Evolutionary conservation across 1,139 yeast genomes (phyloP), one percentile per base, ranked within the genome.

Genomic region (Suhomyces taliae): DNA sequence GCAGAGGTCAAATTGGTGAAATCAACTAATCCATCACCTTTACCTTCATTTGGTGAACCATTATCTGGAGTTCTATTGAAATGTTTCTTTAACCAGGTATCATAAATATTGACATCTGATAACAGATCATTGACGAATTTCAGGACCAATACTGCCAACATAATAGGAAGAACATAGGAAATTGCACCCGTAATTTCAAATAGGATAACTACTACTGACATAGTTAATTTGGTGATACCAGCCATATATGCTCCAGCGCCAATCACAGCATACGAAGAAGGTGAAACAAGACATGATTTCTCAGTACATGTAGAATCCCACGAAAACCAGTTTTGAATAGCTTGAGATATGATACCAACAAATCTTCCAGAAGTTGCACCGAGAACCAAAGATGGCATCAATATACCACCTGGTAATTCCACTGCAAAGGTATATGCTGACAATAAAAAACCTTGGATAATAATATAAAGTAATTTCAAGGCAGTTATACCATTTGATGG

Each of bases 311-410:
- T 76, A 10, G 70, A 61, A 4, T 70, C 70, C 53, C 75, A 66
- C 7, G 70, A 58, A 7, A 76, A 60, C n/a, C 65, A 60, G 11
- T 61, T 59, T 59, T 83, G 88, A 26, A 82, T 54, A 1, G 62
- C 62, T 53, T 80, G 81, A 37, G 87, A 74, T 2, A 83, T 41
- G 2, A 84, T 72, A 0, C 96, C 96, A 7, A 85, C 56, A 6
- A 85, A 66, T 44, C 96, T 66, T 0, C 95, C 95, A 8, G 79
- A 67, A 1, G 84, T 67, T 0, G 88, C 95, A 3, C 95, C 95
- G 14, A 85, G 70, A 0, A 82, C 81, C 57, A 87, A 69, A 0
- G 89, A 79, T 0, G 95, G 95, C 80, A 84, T 80, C 47, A 87
- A 66, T 3, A 87, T 72, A 0, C 95, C 95, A 3, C 93, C 90